These are phyloP conservation scores for Colletotrichum camelliae DNA, from an alignment of 2,329 filamentous ascomycete species.

Conservation along the genomic window DNA sequence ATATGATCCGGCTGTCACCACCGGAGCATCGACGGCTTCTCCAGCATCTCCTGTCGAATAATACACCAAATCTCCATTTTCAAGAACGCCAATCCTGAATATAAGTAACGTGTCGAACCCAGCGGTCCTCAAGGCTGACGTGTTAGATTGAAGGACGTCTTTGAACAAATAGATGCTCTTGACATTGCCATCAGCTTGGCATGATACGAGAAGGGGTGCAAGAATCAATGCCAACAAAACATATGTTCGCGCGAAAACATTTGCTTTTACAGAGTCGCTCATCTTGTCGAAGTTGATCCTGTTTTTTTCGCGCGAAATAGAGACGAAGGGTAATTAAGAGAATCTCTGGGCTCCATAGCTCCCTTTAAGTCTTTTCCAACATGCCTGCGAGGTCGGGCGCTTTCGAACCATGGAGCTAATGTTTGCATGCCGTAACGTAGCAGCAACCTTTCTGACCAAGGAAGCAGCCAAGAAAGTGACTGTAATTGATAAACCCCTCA, in stretches of 20 bases:
- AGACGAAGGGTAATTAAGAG: neutral
- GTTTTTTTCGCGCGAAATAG: neutral
- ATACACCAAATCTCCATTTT: slow-evolving; percentile 49
- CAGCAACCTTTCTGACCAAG: neutral
- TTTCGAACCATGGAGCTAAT: neutral
- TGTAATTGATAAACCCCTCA: neutral
- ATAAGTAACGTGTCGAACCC: slow-evolving; percentile 49
- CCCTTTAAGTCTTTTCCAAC: neutral
- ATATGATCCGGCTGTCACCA: slow-evolving; percentile 40
- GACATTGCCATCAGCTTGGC: neutral
- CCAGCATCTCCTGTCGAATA: slow-evolving; percentile 47
- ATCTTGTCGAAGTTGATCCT: neutral
- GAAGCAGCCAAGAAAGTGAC: neutral
- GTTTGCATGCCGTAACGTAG: neutral
- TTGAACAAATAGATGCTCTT: slow-evolving; percentile 44
- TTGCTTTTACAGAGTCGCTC: neutral
- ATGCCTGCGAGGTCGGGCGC: neutral
- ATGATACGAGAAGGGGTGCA: neutral
- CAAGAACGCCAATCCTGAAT: slow-evolving; percentile 47
- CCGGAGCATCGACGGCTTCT: slow-evolving; percentile 38
- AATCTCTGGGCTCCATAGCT: neutral
- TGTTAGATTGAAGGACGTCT: slow-evolving; percentile 50
- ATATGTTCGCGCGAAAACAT: neutral
- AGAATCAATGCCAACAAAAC: neutral
- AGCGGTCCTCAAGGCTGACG: slow-evolving; percentile 41